phyloP scores from a whole-genome alignment of 2,329 filamentous ascomycete species.

The Dryadomyces quercivorus region DNA sequence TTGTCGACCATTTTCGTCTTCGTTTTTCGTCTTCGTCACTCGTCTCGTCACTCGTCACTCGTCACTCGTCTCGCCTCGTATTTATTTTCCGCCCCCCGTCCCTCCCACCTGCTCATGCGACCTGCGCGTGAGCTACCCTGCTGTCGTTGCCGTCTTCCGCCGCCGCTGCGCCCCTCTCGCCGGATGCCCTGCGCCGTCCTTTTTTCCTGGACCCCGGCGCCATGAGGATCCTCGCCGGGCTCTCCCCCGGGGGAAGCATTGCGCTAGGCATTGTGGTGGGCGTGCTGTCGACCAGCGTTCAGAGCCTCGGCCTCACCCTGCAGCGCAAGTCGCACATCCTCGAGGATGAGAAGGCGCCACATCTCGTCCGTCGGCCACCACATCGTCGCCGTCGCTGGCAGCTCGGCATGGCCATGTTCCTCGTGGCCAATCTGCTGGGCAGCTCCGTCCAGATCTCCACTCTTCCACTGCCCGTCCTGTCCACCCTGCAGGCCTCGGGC shows the following conservation, averaged over 20 bases:
- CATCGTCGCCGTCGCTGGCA: conserved; percentile 91
- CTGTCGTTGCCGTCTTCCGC: background rate
- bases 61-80: background rate
- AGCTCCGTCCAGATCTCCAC: conserved; percentile 97
- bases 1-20: background rate
- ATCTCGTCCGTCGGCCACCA: conserved; percentile 70
- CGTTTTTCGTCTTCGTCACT: background rate
- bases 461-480: conserved; percentile 83
- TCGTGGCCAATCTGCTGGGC: conserved; percentile 84
- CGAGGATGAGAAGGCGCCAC: conserved; percentile 81
- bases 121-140: background rate
- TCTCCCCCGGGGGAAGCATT: conserved; percentile 68
- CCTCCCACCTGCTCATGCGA: background rate
- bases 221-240: conserved; percentile 63
- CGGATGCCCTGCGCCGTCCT: background rate
- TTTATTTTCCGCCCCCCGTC: background rate
- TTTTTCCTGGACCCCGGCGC: conserved; percentile 21
- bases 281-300: conserved; percentile 83
- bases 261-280: conserved; percentile 86
- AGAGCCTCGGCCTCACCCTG: conserved; percentile 87
- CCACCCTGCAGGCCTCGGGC: conserved; percentile 87
- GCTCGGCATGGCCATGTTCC: conserved; percentile 94
- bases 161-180: background rate
- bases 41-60: background rate
- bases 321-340: conserved; percentile 97